Evolutionary conservation across 495 filamentous ascomycete species (phyloP), one percentile per base, ranked within the genome.

Genomic region (Penicillium paradoxum): DNA sequence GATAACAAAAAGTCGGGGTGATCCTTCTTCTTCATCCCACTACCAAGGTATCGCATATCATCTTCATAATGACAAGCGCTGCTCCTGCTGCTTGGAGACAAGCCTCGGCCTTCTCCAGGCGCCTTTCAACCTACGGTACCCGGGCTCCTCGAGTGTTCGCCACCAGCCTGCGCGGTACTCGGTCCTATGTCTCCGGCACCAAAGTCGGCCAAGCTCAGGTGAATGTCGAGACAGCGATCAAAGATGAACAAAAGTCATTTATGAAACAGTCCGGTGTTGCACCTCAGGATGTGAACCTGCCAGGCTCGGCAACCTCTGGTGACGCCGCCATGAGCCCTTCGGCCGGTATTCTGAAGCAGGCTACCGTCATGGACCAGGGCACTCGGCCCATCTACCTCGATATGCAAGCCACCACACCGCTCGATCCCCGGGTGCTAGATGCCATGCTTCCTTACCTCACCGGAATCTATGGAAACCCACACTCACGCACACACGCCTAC

Each of bases 321-420:
- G 85, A 90, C 57, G 72, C 80, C 17, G 81, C 83, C 60, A 79
- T 95, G 80, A 91, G 85, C 68, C 90, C 91, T 8, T 78, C 87
- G 54, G 90, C 90, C 44, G 88, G 85, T 72, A 87, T 97, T 41
- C 79, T 99, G 40, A 95, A 93, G 71, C 87, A 96, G 64, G 95
- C 91, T 2, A 89, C 88, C 24, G 76, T 96, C 50, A 88, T 97
- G 87, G 93, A 96, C 63, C 84, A 96, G 73, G 93, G 95, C 56
- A 84, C 88, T 46, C 82, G 93, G 30, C 93, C 93, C 14, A 97
- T 98, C 60, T 98, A 97, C 62, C 85, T 98, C 34, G 93, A 98
- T 65, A 95, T 95, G 89, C 93, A 99, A 73, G 92, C 93, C 14
- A 98, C 93, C 3, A 97, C 95, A n/a, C 93, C 93, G 9, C 80